These are phyloP conservation scores for Fusarium sp. DNA, from an alignment of 2,329 filamentous ascomycete genomes.

Conservation along the genomic window DNA sequence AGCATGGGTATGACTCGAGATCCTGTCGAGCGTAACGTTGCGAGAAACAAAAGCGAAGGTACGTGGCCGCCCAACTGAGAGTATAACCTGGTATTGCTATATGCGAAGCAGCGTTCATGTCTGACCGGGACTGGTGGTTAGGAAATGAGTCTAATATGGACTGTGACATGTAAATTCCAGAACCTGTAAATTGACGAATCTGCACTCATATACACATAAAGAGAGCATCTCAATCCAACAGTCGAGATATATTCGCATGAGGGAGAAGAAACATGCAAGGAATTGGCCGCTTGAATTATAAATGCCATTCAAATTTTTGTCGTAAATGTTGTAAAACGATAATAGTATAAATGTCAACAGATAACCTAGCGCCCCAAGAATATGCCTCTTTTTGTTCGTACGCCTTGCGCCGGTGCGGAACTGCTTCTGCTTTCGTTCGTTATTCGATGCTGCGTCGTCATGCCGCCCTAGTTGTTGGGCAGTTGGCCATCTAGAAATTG, in stretches of 20 bases:
- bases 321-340: conserved; percentile 41
- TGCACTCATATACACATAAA: not conserved
- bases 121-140: not conserved
- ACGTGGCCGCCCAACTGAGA: not conserved
- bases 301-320: conserved; percentile 36
- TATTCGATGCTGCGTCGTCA: conserved; percentile 51
- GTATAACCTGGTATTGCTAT: not conserved
- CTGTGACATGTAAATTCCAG: not conserved
- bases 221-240: not conserved
- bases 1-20: conserved; percentile 7
- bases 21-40: not conserved
- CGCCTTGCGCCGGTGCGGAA: conserved; percentile 56
- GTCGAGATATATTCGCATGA: conserved; percentile 13
- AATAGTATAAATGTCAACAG: conserved; percentile 52
- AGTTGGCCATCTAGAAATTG: conserved; percentile 46
- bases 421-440: conserved; percentile 50
- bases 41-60: not conserved
- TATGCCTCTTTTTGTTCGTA: conserved; percentile 54
- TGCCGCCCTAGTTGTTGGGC: conserved; percentile 46
- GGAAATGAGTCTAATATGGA: not conserved
- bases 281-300: conserved; percentile 11
- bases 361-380: conserved; percentile 54
- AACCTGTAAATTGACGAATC: not conserved
- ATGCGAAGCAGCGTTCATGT: conserved; percentile 1
- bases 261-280: not conserved